Evolutionary conservation across 148 eudicot species (phyloP).

Genomic region (Hydrangea macrophylla): DNA sequence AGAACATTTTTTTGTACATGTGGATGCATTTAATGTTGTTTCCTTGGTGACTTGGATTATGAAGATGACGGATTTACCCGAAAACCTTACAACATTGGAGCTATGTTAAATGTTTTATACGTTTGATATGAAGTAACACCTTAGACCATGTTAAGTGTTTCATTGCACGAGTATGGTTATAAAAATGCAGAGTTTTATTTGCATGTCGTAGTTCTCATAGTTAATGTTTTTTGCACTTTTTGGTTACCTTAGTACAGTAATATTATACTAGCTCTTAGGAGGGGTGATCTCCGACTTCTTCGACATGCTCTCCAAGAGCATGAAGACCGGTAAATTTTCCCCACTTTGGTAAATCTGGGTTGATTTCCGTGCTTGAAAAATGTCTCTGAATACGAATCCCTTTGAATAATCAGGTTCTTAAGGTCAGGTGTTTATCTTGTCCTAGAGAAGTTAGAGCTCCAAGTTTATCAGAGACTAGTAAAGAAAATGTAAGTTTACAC

Average conservation of each 20-base stretch:
- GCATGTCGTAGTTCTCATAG: not conserved
- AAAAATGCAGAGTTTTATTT: too few relatives aligned
- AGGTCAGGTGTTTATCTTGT: slow-evolving; percentile 97
- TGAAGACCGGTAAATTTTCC: slow-evolving; percentile 63
- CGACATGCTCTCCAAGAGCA: slow-evolving; percentile 81
- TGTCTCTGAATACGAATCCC: not conserved
- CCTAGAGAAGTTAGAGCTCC: slow-evolving; percentile 94
- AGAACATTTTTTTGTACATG: too few relatives aligned
- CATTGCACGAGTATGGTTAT: too few relatives aligned
- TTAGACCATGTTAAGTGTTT: too few relatives aligned
- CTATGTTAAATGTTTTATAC: too few relatives aligned
- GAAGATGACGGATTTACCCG: too few relatives aligned
- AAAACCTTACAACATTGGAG: too few relatives aligned
- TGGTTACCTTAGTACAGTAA: slow-evolving; percentile 54
- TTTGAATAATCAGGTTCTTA: slow-evolving; percentile 51
- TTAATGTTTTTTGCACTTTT: not conserved
- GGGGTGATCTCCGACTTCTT: slow-evolving; percentile 87
- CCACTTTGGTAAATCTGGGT: not conserved
- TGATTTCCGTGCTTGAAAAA: not conserved
- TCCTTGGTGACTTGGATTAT: too few relatives aligned
- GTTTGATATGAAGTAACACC: too few relatives aligned
- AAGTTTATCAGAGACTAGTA: slow-evolving; percentile 85
- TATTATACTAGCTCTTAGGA: slow-evolving; percentile 70
- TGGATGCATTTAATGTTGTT: too few relatives aligned
- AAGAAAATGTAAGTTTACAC: slow-evolving; percentile 76